Conservation (phyloP, 352 stramenopile species). For the Thraustochytrium striatum region DNA sequence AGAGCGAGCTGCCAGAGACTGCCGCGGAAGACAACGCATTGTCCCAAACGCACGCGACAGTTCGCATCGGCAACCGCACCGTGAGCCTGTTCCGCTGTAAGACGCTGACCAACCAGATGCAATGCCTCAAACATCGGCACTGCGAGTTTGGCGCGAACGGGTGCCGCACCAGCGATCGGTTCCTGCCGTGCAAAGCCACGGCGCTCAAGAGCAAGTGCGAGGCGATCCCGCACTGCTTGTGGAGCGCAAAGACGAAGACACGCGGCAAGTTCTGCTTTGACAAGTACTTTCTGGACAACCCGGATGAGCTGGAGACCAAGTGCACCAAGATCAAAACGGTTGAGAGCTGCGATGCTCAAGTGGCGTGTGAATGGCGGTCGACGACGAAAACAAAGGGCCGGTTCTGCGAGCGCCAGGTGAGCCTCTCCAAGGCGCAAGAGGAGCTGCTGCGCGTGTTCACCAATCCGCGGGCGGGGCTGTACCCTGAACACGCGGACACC, state of each 20-base stretch:
- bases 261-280: conserved; percentile 38
- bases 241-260: conserved; percentile 9
- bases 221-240: conserved; percentile 19
- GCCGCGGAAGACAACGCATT: not conserved
- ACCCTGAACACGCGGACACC: not conserved
- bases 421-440: not conserved
- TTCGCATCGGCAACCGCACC: conserved; percentile 34
- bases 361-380: conserved; percentile 36
- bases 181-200: conserved; percentile 28
- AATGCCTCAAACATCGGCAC: not conserved
- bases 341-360: conserved; percentile 6
- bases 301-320: conserved; percentile 14
- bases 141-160: not conserved
- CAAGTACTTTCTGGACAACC: conserved; percentile 35
- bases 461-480: not conserved
- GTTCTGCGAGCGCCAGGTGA: conserved; percentile 31
- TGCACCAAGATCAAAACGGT: not conserved
- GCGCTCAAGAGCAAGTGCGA: conserved; percentile 3
- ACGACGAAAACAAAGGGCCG: not conserved
- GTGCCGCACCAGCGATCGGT: conserved; percentile 14
- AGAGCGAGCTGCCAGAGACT: not conserved
- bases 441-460: conserved; percentile 22
- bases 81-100: not conserved
- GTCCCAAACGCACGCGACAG: not conserved
- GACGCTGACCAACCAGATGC: not conserved